phyloP scores from a whole-genome alignment of 2,329 filamentous ascomycete genomes.

The Diplodia intermedia region DNA sequence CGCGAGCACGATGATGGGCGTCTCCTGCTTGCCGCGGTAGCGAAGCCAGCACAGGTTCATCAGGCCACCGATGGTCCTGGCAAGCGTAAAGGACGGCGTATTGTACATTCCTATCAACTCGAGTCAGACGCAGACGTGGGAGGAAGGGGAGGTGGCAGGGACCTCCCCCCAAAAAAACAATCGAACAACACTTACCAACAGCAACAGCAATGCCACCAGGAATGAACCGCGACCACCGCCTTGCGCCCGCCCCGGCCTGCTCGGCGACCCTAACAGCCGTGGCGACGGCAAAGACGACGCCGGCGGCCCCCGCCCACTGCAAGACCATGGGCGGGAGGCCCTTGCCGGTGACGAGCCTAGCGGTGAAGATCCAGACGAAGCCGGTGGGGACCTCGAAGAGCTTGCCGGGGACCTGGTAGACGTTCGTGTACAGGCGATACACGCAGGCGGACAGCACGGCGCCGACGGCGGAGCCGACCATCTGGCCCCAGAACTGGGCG shows the following conservation, averaged over 20 bases:
- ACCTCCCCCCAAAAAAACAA: no score
- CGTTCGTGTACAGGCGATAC: slow-evolving; percentile 87
- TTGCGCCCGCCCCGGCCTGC: slow-evolving; percentile 43
- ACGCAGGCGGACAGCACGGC: slow-evolving; percentile 85
- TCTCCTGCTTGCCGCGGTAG: slow-evolving; percentile 63
- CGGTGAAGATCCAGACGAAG: slow-evolving; percentile 98
- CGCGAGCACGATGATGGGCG: slow-evolving; percentile 87
- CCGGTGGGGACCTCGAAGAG: slow-evolving; percentile 93
- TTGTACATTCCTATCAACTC: slow-evolving; percentile 83
- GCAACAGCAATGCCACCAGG: slow-evolving; percentile 96
- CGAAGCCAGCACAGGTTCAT: slow-evolving; percentile 79
- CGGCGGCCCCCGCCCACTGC: slow-evolving; percentile 79
- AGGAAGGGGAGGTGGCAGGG: no score
- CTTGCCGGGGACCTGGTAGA: slow-evolving; percentile 86
- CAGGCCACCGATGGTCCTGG: slow-evolving; percentile 80
- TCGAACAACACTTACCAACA: slow-evolving; percentile 67
- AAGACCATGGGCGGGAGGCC: slow-evolving; percentile 84
- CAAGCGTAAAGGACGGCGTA: slow-evolving; percentile 92
- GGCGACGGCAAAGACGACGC: slow-evolving; percentile 71
- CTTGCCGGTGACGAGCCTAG: slow-evolving; percentile 87
- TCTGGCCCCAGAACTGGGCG: slow-evolving; percentile 95
- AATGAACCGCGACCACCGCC: slow-evolving; percentile 73
- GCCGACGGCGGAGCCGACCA: slow-evolving; percentile 86
- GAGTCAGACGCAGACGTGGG: not conserved
- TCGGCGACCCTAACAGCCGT: slow-evolving; percentile 70